Base-by-base conservation (phyloP, 441 rosid species). In the Eutrema salsugineum region DNA sequence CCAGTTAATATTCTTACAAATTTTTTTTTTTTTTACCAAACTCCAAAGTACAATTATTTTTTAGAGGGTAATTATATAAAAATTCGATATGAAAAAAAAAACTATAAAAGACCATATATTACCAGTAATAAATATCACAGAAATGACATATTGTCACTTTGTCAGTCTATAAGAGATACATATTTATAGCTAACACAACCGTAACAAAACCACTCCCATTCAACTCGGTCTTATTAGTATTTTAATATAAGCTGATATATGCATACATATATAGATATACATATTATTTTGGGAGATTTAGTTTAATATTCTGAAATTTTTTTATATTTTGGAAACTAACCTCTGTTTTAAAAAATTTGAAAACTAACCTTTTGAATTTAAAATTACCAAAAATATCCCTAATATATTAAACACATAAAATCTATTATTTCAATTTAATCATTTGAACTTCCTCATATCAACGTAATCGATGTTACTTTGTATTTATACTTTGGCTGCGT, bases 121-220 rank as follows among this genome's bases (percentile, higher is more conserved):
- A 53, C 3, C 2, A 43, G 8, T 14, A 4, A 43, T 43, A 43
- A 43, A 43, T n/a, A n/a, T 16, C 10, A 17, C 5, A 35, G 10
- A 56, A 33, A 6, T 11, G 16, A 57, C 19, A 19, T 11, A 57
- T 22, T 39, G 36, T n/a, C n/a, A n/a, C n/a, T n/a, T 22, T 39
- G 8, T 8, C 8, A 42, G 5, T 58, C 6, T 35, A 3, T 28
- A 5, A 28, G 3, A 27, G 28, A 27, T 16, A 27, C 20, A 12
- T 38, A 42, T 60, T 15, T 61, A 61, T 15, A n/a, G 66, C 66
- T 8, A 61, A 27, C 42, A 55, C 15, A 55, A 30, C 14, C 9
- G 15, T 16, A 30, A 35, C 66, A 61, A 30, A 62, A 62, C 67
- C 35, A 62, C 28, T 42, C 67, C 53, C 67, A 62, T 15, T 62